Base-by-base conservation (phyloP, 2,329 filamentous ascomycete species). In the Eutypella sp. region DNA sequence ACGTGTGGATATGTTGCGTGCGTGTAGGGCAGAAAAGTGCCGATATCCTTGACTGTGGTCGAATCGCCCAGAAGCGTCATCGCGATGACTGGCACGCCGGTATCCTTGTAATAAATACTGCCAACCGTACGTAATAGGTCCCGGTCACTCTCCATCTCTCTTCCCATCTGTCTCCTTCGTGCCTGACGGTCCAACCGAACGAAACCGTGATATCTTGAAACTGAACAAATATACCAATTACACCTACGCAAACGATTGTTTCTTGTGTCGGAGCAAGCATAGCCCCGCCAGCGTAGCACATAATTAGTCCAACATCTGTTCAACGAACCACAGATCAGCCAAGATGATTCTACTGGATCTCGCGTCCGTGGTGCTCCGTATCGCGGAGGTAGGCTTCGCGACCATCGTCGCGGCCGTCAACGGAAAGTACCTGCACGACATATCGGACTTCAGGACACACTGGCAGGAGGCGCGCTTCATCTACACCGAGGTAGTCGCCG, bases 401-500 rank as follows among this genome's bases (percentile, higher is more conserved):
- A 75, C 79, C 54, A 84, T 89, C 49, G 82, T 89, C 42, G 81
- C 84, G 20, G 86, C 84, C 49, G 72, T 89, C 50, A 81, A 84
- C 47, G 84, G 83, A 42, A 63, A 79, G 53, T 85, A 85, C 63
- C 78, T 90, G 22, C 75, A 81, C 60, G 54, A 66, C 3, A 69
- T 70, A 42, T 49, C 69, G 19, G 53, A 69, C 27, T 64, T 71
- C 29, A 71, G 73, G 44, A 33, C 29, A 11, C 65, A 71, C 48
- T 82, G 78, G 74, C 68, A 73, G 16, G 68, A 78, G 33, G 81
- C 75, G 29, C 82, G 86, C 46, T 82, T 84, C 69, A 88, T 91
- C 67, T 91, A 89, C 71, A 79, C 85, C 39, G 79, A 86, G 59
- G 79, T 88, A 16, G 75, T 90, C 33, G 83, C 87, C 3, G 82